Evolutionary conservation across 1,284 basidiomycete species (phyloP), one percentile per base, ranked within the genome.

Genomic region (Taiwanofungus camphoratus): DNA sequence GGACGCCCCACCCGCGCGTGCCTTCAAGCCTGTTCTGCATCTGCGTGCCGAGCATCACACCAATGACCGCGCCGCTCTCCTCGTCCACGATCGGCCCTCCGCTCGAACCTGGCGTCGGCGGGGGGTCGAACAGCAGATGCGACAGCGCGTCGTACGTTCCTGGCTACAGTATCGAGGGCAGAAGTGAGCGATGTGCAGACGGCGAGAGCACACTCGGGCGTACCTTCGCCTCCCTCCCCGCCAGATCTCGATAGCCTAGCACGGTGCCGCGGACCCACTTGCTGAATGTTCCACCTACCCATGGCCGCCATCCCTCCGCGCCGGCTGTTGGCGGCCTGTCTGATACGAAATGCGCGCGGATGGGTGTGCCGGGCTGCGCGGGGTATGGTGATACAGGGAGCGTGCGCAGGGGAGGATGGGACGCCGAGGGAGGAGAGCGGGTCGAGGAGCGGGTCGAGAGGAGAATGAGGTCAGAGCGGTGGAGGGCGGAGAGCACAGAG

Each of bases 351-450:
- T 82, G 79, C 5, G 76, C 74, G 11, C 67, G 69, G 13, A 87
- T 67, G 2, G 63, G 50, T 1, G 76, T 70, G 15, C 70, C 71
- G 3, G 66, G 62, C 0, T 69, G 70, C 2, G 71, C 73, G 0
- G 84, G 83, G 56, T 86, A 87, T 1, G 80, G 83, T 12, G 79
- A 83, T 16, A 87, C 66, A 1, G 83, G 82, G 1, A 87, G 69
- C 0, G 78, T 68, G 11, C 65, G 64, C 13, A 73, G 42, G 1
- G 46, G 42, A 12, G 53, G 49, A 26, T 52, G 22, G 18, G 34
- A 53, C 9, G 52, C 45, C 16, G 51, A n/a, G 52, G 58, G 34
- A 20, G 60, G n/a, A 13, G 34, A 2, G 32, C 23, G 13, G 30
- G 16, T n/a, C n/a, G n/a, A n/a, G 4, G 45, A 16, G 21, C 20